Percentiles rank a stretch among this genome's conserved stretches.
phyloP scores from a whole-genome alignment of 2,329 filamentous ascomycete species.

The Pseudogymnoascus sp. region DNA sequence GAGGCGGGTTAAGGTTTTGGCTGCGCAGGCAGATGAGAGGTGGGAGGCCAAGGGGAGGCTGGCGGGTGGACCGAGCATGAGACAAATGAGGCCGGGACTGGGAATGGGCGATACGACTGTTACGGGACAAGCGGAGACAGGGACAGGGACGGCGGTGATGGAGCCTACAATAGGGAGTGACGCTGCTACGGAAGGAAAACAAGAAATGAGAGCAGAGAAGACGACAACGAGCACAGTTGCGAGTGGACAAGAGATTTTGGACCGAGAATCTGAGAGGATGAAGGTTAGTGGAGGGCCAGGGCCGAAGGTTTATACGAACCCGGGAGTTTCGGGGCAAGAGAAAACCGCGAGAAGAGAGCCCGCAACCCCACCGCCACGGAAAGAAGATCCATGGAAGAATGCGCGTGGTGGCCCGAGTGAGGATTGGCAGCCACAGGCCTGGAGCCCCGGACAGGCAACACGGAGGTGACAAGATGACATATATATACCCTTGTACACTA shows the following conservation, averaged over 20 bases:
- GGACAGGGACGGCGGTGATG: not conserved
- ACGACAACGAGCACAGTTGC: not conserved
- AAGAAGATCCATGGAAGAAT: constrained; percentile 46
- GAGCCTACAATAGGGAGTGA: not conserved
- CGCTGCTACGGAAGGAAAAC: not conserved
- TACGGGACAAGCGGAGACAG: constrained; percentile 11
- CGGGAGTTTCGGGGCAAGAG: constrained; percentile 8
- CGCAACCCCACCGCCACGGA: constrained; percentile 20
- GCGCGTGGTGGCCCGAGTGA: constrained; percentile 50
- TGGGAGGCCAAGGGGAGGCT: constrained; percentile 53
- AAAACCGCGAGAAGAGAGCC: constrained; percentile 14
- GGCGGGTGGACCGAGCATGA: constrained; percentile 32
- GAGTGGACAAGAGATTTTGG: not conserved
- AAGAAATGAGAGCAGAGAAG: not conserved
- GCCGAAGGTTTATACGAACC: constrained; percentile 3
- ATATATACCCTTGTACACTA: constrained; percentile 2
- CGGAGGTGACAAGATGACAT: not conserved
- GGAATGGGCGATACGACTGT: constrained; percentile 14
- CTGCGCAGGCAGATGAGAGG: constrained; percentile 52
- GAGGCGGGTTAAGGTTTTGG: constrained; percentile 45
- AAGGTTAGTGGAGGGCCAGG: not conserved
- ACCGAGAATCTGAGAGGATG: not conserved
- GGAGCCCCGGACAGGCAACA: not conserved
- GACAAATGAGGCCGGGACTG: constrained; percentile 25
- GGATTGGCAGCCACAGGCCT: constrained; percentile 45